Evolutionary conservation across 2,329 filamentous ascomycete species (phyloP), one percentile per base, ranked within the genome.

Genomic region (Alternaria viburni): DNA sequence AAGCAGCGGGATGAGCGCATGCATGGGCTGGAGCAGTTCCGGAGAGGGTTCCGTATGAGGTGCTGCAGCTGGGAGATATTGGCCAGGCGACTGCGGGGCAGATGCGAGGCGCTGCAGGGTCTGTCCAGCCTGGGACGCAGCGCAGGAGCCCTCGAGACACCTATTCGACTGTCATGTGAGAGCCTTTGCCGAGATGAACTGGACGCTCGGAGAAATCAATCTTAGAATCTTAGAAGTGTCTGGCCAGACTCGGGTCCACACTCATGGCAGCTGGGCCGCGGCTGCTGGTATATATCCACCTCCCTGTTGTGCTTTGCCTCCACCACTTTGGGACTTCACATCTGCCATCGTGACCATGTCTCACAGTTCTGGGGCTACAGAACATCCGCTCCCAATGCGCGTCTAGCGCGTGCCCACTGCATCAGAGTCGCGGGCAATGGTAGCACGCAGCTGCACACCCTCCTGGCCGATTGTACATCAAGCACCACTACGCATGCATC

Each of bases 41-140:
- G 70, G 66, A 69, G 66, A 60, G 59, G 62, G 54, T 65, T 66
- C 69, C 59, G 59, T 59, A 41, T 49, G 36, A 21, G 45, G 41
- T 52, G 54, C 54, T 26, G 44, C 32, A 54, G 44, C 7, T 55
- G 56, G 23, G 26, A 41, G 36, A 28, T 19, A 43, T 52, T 52
- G 54, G 49, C 26, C 26, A 60, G 23, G 61, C 57, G 46, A 67
- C 60, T 69, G 69, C 68, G 69, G 68, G 71, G 71, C 55, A 36
- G 47, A 51, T 62, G 56, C 57, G 59, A 59, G 51, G 64, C 36
- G 52, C 65, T 68, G 69, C 70, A 71, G 71, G 70, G 70, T 71
- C 69, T 54, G 63, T 59, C 45, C 36, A 26, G 62, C 58, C 59
- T 59, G 32, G 28, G 47, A 58, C 59, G 58, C 61, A 63, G 57